These are phyloP conservation scores for Hymenoscyphus salicellus DNA, from an alignment of 2,329 filamentous ascomycete species.

Conservation along the genomic window DNA sequence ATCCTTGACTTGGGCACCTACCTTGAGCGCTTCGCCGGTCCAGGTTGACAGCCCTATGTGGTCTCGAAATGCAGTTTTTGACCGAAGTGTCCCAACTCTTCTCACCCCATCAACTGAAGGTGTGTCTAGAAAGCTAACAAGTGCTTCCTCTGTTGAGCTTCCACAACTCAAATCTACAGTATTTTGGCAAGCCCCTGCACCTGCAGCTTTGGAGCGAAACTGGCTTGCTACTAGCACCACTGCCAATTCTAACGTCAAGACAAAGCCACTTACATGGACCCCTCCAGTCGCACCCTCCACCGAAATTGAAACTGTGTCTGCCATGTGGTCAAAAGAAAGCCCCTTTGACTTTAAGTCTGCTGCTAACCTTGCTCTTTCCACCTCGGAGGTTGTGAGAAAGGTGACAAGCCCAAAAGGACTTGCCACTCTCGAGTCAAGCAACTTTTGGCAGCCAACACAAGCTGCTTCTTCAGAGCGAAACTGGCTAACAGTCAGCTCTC, in stretches of 20 bases:
- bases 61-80: not conserved
- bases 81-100: not conserved
- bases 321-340: not conserved
- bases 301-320: not conserved
- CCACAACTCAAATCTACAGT: not conserved
- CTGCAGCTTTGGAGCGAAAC: not conserved
- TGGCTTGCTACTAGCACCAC: not conserved
- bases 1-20: constrained; percentile 3
- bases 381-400: no score
- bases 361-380: not conserved
- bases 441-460: constrained; percentile 6
- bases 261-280: not conserved
- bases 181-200: not conserved
- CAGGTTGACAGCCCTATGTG: constrained; percentile 4
- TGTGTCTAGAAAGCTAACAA: not conserved
- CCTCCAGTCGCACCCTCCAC: not conserved
- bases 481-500: not conserved
- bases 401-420: no score
- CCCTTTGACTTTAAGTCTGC: not conserved
- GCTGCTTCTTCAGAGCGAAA: not conserved
- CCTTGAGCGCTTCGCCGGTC: not conserved
- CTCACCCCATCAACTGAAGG: not conserved
- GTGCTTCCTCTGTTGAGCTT: not conserved
- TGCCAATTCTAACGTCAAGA: not conserved
- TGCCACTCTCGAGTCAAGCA: not conserved